A percentile compares a stretch with the other conserved stretches of the same genome.
Evolutionary conservation across 805 yeast species (phyloP).

Genomic region (Kuraishia capsulata): DNA sequence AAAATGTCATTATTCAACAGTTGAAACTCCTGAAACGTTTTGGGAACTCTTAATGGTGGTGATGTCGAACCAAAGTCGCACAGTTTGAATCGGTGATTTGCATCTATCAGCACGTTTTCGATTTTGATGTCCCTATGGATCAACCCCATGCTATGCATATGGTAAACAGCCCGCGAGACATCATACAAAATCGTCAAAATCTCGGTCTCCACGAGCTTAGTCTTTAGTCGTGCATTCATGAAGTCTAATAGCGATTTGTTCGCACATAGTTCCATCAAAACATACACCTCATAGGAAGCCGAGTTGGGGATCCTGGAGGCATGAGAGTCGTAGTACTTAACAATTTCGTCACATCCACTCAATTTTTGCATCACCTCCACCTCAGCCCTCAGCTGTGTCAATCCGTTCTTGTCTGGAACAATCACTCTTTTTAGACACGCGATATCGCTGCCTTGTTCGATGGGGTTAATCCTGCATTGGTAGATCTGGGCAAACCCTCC

Average conservation of each 20-base stretch:
- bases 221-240: constrained; percentile 79
- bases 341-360: constrained; percentile 47
- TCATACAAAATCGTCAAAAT: constrained; percentile 79
- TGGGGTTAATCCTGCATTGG: constrained; percentile 46
- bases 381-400: constrained; percentile 58
- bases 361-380: constrained; percentile 73
- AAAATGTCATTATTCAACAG: constrained; percentile 76
- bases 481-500: constrained; percentile 83
- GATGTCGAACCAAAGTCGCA: constrained; percentile 93
- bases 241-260: constrained; percentile 80
- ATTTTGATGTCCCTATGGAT: constrained; percentile 92
- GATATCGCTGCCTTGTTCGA: constrained; percentile 31
- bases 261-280: constrained; percentile 90
- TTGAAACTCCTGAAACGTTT: constrained; percentile 63
- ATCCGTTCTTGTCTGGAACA: constrained; percentile 62
- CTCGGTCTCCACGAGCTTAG: constrained; percentile 69
- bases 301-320: constrained; percentile 50
- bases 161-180: constrained; percentile 67
- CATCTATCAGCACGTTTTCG: constrained; percentile 83
- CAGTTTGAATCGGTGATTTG: constrained; percentile 60
- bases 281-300: constrained; percentile 72
- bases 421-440: constrained; percentile 70
- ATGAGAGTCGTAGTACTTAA: constrained; percentile 65
- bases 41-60: constrained; percentile 64
- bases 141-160: constrained; percentile 74